Evolutionary conservation across 768 basidiomycete species (phyloP), one percentile per base, ranked within the genome.

Genomic region (Mycena rebaudengoi): DNA sequence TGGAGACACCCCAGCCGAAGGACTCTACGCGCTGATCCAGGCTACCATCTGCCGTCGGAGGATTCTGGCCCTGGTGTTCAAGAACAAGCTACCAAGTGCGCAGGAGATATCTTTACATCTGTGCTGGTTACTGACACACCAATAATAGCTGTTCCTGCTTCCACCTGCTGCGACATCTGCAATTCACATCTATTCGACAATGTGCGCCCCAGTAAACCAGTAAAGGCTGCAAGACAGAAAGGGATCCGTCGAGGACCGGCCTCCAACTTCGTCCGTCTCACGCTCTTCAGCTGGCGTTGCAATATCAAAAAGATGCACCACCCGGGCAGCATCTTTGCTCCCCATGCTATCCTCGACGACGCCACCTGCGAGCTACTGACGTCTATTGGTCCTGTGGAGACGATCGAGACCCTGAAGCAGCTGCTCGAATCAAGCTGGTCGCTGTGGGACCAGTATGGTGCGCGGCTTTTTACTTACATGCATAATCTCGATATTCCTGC

Each of bases 161-260:
- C 70, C 21, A 56, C 68, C 4, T 77, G 76, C 51, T 77, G 76
- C 50, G 72, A 77, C 20, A 56, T 73, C 29, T 73, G 72, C 51
- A 50, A 67, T 30, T 71, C 70, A 8, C 35, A 37, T 11, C 58
- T 73, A 1, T 62, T 73, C 18, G 56, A 69, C 16, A 41, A 51
- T 7, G 64, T 67, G 3, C 66, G 65, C 1, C 70, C 70, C 30
- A 50, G 63, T 35, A 40, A 49, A 13, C 56, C 56, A 6, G 20
- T 58, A 3, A 44, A 46, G 2, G 57, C 51, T 1, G 30, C 51
- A 0, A 12, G 64, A 20, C 64, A 65, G 49, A 43, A 65, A 39
- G 58, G 49, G 13, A 49, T 66, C 1, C 52, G 60, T 10, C 43
- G 41, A 20, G 54, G 60, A 7, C 43, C 54, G 18, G 37, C 54